Percentiles rank a stretch among this genome's conserved stretches.
These are phyloP conservation scores for Pseudoperonospora humuli DNA, from an alignment of 352 stramenopile species.

Conservation along the genomic window DNA sequence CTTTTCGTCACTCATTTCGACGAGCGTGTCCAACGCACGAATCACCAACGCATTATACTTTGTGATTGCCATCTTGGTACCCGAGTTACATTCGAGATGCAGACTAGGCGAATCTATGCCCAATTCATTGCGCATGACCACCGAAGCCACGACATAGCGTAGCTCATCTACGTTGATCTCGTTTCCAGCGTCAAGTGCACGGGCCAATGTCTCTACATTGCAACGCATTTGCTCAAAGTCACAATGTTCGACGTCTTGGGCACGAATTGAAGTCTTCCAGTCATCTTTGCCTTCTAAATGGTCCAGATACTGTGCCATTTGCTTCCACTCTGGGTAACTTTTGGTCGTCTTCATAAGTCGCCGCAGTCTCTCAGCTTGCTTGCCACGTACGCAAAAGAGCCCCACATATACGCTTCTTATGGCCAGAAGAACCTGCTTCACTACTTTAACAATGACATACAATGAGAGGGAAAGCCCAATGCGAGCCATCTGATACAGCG, in stretches of 20 bases:
- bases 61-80: conserved; percentile 54
- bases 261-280: conserved; percentile 42
- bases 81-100: conserved; percentile 46
- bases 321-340: conserved; percentile 46
- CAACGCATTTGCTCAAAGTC: conserved; percentile 46
- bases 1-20: conserved; percentile 13
- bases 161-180: conserved; percentile 38
- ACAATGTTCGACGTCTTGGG: conserved; percentile 46
- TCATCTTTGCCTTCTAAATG: conserved; percentile 49
- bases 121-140: conserved; percentile 58
- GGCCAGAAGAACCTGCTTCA: conserved; percentile 31
- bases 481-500: conserved; percentile 55
- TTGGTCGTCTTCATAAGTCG: conserved; percentile 53
- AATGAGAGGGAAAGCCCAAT: conserved; percentile 47
- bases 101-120: conserved; percentile 47
- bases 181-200: conserved; percentile 19
- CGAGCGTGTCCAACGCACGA: conserved; percentile 36
- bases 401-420: conserved; percentile 21
- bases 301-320: conserved; percentile 60
- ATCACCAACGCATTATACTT: conserved; percentile 43
- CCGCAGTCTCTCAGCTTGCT: conserved; percentile 44
- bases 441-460: conserved; percentile 43
- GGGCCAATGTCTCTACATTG: conserved; percentile 33
- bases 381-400: conserved; percentile 35
- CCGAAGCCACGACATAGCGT: conserved; percentile 51